Conservation (phyloP, 2,329 filamentous ascomycete genomes). For the Fulvia fulva region DNA sequence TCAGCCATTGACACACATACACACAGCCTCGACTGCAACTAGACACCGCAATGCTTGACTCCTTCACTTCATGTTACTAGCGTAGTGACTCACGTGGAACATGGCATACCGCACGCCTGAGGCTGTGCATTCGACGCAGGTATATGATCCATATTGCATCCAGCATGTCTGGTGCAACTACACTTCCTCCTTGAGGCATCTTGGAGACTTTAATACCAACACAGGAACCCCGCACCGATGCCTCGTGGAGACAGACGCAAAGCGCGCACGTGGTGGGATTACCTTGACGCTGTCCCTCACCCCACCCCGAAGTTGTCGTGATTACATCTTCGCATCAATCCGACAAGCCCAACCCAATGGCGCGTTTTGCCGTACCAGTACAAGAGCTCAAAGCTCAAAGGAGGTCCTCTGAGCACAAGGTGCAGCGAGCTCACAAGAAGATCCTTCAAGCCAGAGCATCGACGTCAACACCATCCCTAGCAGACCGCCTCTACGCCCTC, state of each 20-base stretch:
- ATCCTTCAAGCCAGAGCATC: constrained; percentile 1
- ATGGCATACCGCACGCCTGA: not conserved
- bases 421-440: constrained; percentile 1
- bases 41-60: not conserved
- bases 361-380: not conserved
- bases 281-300: not conserved
- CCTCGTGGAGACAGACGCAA: not conserved
- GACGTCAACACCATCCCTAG: constrained; percentile 2
- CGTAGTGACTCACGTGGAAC: not conserved
- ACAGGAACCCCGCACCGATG: not conserved
- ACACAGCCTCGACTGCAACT: not conserved
- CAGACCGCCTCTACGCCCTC: constrained; percentile 16
- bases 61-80: not conserved
- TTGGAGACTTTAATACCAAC: too few relatives aligned
- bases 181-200: too few relatives aligned
- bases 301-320: constrained; percentile 21
- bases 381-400: not conserved
- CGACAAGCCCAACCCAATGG: too few relatives aligned
- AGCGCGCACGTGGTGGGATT: not conserved
- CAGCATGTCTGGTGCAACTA: too few relatives aligned
- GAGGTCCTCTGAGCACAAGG: not conserved
- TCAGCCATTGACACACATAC: not conserved
- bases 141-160: too few relatives aligned
- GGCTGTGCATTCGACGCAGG: not conserved
- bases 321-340: too few relatives aligned